phyloP scores from a whole-genome alignment of 2,329 filamentous ascomycete genomes.

The Neopestalotiopsis sp. region DNA sequence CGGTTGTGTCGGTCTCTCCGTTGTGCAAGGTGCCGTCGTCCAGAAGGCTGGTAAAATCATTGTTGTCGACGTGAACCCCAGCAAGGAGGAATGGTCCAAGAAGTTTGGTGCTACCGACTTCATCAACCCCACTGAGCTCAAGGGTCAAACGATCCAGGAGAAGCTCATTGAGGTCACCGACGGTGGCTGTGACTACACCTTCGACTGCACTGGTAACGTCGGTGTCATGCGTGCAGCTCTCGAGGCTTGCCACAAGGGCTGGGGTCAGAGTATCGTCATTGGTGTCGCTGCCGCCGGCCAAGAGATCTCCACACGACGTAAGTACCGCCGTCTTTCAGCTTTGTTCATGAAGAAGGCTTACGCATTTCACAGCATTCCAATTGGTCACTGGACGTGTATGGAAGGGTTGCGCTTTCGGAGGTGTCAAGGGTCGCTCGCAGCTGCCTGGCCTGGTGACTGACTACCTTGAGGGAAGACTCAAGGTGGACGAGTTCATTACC shows the following conservation, averaged over 20 bases:
- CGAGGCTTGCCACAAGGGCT: constrained; percentile 98
- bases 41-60: constrained; percentile 83
- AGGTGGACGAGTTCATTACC: constrained; percentile 99
- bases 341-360: constrained; percentile 22
- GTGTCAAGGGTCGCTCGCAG: constrained; percentile 96
- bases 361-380: constrained; percentile 78
- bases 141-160: constrained; percentile 83
- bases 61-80: constrained; percentile 77
- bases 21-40: constrained; percentile 90
- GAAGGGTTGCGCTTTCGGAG: constrained; percentile 97
- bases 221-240: constrained; percentile 90
- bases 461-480: constrained; percentile 87
- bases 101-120: constrained; percentile 98
- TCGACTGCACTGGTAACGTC: constrained; percentile 98
- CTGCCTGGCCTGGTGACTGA: constrained; percentile 86
- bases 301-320: constrained; percentile 92
- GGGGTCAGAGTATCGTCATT: constrained; percentile 98
- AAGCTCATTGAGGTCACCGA: constrained; percentile 97
- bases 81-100: constrained; percentile 88
- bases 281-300: constrained; percentile 95
- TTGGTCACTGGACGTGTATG: constrained; percentile 96
- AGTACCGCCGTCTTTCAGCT: constrained; percentile 45
- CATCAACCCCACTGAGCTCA: constrained; percentile 86
- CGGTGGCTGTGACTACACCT: constrained; percentile 97
- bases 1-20: constrained; percentile 92